A percentile compares a stretch with the other conserved stretches of the same genome.
Evolutionary conservation across 306 rosid genomes (phyloP).

Genomic region (Gynostemma pentaphyllum): DNA sequence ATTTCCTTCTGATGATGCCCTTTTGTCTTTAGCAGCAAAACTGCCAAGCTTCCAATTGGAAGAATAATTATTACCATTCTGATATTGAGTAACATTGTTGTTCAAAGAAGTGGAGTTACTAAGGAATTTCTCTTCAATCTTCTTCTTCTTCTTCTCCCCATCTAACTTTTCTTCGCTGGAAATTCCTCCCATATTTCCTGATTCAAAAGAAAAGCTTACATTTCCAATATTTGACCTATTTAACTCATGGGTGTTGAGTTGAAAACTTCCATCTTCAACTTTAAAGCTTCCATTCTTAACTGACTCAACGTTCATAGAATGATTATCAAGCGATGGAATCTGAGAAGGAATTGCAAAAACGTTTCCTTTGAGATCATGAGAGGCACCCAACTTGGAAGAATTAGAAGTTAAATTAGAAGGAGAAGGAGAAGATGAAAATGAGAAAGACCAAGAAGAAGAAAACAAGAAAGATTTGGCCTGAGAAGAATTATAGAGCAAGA

Average conservation of each 20-base stretch:
- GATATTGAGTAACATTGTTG: background rate
- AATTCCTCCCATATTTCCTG: conserved; percentile 2
- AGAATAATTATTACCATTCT: background rate
- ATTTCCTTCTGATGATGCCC: background rate
- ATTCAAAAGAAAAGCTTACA: conserved; percentile 20
- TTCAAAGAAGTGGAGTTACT: background rate
- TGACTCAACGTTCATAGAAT: background rate
- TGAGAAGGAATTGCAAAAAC: conserved; percentile 16
- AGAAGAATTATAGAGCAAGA: conserved; percentile 31
- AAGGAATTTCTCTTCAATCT: background rate
- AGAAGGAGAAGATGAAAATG: conserved; percentile 20
- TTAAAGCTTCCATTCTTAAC: conserved; percentile 22
- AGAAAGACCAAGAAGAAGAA: conserved; percentile 29
- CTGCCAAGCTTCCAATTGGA: background rate
- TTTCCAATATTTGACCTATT: conserved; percentile 5
- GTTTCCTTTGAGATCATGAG: conserved; percentile 6
- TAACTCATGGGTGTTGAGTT: background rate
- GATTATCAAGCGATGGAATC: background rate
- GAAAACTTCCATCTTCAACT: conserved; percentile 6
- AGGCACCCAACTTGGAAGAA: conserved; percentile 7
- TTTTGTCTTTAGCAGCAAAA: background rate
- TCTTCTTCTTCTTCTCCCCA: background rate
- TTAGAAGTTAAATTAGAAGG: background rate
- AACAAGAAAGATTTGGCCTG: conserved; percentile 25
- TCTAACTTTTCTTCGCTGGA: background rate